Conservation (phyloP, 83 land plant genomes). For the Larix sibirica region DNA sequence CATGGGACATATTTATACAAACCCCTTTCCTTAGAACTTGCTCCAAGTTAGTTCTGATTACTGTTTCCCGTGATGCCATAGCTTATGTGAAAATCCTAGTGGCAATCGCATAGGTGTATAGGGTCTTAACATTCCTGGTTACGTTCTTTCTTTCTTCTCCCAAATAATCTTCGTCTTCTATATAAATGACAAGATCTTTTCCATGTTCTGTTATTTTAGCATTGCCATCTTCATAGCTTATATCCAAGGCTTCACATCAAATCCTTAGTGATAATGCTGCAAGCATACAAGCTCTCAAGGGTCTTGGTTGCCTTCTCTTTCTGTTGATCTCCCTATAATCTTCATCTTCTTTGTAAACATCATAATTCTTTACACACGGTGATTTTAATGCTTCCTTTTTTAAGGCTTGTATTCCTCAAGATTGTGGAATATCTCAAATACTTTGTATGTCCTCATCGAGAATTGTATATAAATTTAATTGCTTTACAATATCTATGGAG, state of each 20-base stretch:
- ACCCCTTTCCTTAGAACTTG: too few species aligned
- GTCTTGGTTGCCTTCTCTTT: constrained; percentile 6
- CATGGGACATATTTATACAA: too few species aligned
- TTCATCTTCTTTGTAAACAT: constrained; percentile 10
- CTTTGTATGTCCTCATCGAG: not conserved
- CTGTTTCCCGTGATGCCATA: not conserved
- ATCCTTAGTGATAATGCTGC: not conserved
- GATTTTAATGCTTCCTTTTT: not conserved
- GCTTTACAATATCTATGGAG: too few species aligned
- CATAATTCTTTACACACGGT: not conserved
- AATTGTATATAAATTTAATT: too few species aligned
- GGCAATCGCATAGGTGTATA: not conserved
- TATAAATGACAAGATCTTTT: not conserved
- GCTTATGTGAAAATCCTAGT: not conserved
- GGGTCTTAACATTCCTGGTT: not conserved
- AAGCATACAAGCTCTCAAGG: constrained; percentile 12
- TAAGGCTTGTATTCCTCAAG: constrained; percentile 3
- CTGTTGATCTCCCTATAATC: constrained; percentile 16
- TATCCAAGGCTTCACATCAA: constrained; percentile 1
- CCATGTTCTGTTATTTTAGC: not conserved
- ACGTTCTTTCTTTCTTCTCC: not conserved
- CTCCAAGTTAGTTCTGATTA: too few species aligned
- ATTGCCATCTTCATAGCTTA: constrained; percentile 7
- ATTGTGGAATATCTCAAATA: constrained; percentile 17
- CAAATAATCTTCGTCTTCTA: constrained; percentile 5